Percentiles rank a stretch among this genome's conserved stretches.
Evolutionary conservation across 2,329 filamentous ascomycete species (phyloP).

Genomic region (Arthrobotrys musiformis): DNA sequence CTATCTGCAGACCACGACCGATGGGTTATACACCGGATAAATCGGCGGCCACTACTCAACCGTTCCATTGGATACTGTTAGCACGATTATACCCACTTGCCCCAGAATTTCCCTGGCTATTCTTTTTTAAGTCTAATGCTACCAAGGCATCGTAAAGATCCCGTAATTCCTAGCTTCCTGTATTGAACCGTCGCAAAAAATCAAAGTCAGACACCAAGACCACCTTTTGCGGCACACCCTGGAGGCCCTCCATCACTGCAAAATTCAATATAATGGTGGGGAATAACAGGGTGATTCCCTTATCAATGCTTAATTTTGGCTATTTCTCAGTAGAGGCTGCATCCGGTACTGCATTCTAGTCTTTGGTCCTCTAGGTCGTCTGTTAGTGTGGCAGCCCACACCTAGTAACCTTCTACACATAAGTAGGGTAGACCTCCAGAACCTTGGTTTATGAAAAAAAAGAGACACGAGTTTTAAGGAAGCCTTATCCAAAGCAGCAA

Average conservation of each 20-base stretch:
- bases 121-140: constrained; percentile 34
- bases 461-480: constrained; percentile 40
- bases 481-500: constrained; percentile 27
- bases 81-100: constrained; percentile 42
- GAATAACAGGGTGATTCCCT: constrained; percentile 54
- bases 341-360: constrained; percentile 52
- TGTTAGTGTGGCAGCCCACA: constrained; percentile 38
- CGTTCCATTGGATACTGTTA: constrained; percentile 29
- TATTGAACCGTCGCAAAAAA: constrained; percentile 48
- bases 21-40: constrained; percentile 52
- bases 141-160: constrained; percentile 35
- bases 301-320: constrained; percentile 56
- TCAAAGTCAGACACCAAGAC: constrained; percentile 53
- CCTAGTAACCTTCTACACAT: constrained; percentile 47
- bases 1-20: constrained; percentile 25
- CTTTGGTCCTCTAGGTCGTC: constrained; percentile 37
- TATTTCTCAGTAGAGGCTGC: constrained; percentile 53
- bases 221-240: constrained; percentile 51
- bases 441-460: constrained; percentile 44
- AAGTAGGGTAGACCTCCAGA: constrained; percentile 55
- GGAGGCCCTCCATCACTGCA: constrained; percentile 27
- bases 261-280: constrained; percentile 48
- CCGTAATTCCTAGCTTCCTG: constrained; percentile 55
- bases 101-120: constrained; percentile 44
- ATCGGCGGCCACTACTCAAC: constrained; percentile 25